Evolutionary conservation across 805 yeast species (phyloP), one percentile per base, ranked within the genome.

Genomic region (Monosporozyma aquatica): DNA sequence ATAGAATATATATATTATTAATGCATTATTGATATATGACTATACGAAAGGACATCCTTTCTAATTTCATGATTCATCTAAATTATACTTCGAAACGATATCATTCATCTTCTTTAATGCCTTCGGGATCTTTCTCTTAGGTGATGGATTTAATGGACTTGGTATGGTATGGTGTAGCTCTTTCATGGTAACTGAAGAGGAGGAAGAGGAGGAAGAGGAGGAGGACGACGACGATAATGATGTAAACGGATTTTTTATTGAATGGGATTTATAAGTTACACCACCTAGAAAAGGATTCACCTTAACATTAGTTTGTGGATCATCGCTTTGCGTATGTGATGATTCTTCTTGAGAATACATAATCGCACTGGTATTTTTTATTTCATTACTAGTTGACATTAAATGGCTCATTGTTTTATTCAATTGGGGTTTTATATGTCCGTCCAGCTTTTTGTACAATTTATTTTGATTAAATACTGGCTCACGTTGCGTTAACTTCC

Each of bases 91-190:
- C 27, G 48, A 49, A 6, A 54, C 62, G 3, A 59, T 39, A 32
- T 52, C 47, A 23, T 50, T 55, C 53, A 59, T 53, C 34, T 49
- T 52, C 35, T 50, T 56, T 23, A 59, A 38, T 13, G 59, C 48
- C 41, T 57, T 59, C 3, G 64, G 64, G 4, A 43, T 29, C 15
- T 35, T 38, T 25, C 26, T 17, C 17, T 27, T 22, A 14, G 35
- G 35, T 18, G 18, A 32, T 17, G 35, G 23, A 6, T 7, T 17
- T 10, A 32, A 5, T 5, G 8, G 17, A 11, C 9, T 20, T 32
- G 24, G 24, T 10, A 5, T 17, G 6, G 22, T 6, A 18, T 8
- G 5, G 11, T 32, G n/a, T 18, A 9, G 13, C 14, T 32, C 18
- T 14, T 18, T 32, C 3, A 8, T 13, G 13, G 35, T 11, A 13